A percentile compares a stretch with the other conserved stretches of the same genome.
phyloP scores from a whole-genome alignment of 768 basidiomycete species.

The Phaeolepiota aurea region DNA sequence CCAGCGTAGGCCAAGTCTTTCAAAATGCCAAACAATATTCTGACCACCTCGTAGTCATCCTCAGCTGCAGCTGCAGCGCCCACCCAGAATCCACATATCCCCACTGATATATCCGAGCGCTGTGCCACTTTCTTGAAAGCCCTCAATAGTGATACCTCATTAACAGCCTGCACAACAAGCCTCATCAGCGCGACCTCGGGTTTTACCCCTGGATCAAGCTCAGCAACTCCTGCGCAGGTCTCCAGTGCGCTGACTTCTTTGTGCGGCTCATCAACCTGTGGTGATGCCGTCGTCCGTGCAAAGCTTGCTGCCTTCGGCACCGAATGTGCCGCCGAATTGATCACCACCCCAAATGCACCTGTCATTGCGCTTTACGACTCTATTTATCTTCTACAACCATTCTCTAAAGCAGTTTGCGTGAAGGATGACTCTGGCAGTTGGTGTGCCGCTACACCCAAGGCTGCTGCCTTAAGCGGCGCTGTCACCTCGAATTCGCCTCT shows the following conservation, averaged over 20 bases:
- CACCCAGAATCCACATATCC: constrained; percentile 48
- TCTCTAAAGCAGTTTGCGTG: constrained; percentile 62
- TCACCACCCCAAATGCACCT: constrained; percentile 29
- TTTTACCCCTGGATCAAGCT: constrained; percentile 42
- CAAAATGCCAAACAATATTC: not conserved
- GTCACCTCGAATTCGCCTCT: constrained; percentile 12
- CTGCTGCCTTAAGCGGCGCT: constrained; percentile 15
- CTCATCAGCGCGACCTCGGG: constrained; percentile 51
- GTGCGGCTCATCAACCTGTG: constrained; percentile 52
- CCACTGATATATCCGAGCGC: constrained; percentile 45
- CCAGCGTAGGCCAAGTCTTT: constrained; percentile 27
- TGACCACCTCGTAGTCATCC: constrained; percentile 7
- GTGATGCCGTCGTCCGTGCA: constrained; percentile 45
- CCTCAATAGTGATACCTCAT: constrained; percentile 52
- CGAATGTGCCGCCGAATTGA: constrained; percentile 67
- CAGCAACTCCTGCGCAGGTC: constrained; percentile 33
- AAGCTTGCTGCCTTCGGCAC: constrained; percentile 64
- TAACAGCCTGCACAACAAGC: constrained; percentile 54
- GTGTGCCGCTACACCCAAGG: constrained; percentile 50
- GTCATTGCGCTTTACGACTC: constrained; percentile 72
- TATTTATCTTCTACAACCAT: constrained; percentile 62
- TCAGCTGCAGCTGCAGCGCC: constrained; percentile 16
- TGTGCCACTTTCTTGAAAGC: constrained; percentile 52
- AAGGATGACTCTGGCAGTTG: constrained; percentile 65
- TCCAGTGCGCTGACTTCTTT: constrained; percentile 42